Evolutionary conservation across 768 basidiomycete genomes (phyloP), one percentile per base, ranked within the genome.

Genomic region (Agaricus blazei): DNA sequence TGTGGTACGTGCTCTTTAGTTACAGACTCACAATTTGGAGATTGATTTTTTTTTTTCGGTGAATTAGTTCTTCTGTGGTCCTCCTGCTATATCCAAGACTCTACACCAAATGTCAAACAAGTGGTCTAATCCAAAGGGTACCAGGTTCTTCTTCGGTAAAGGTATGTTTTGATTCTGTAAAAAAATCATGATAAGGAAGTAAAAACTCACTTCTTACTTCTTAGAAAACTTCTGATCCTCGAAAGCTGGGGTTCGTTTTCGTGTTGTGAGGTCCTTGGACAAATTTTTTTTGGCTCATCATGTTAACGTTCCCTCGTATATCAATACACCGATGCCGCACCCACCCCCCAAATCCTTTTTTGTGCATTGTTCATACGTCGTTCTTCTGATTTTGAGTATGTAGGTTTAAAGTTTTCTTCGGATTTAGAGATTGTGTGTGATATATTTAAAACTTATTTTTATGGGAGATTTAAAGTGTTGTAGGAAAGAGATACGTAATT

Each of bases 91-190:
- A 42, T 90, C 88, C 27, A 82, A 70, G 64, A 75, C 78, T 60
- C 75, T 97, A 19, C 91, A 94, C 66, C 68, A 76, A 52, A 86
- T 86, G 83, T 84, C 76, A 59, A 96, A 94, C 78, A 90, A 90
- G 70, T 91, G 90, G 70, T 93, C 92, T 15, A 76, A 78, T 38
- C 82, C 88, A 15, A 79, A 81, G 34, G 82, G 83, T n/a, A 88
- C 90, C 1, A 74, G 87, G 52, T 96, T 95, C 81, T 90, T 89
- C 79, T 96, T 87, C 60, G 90, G 92, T 46, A 95, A 95, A 70
- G 93, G 88, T 87, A 59, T 37, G 82, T 67, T 28, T 9, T 24
- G 7, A 1, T 44, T 37, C 8, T 37, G 15, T n/a, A 28, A n/a
- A 19, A 31, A n/a, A 28, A 27, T 31, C n/a, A 29, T 3, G n/a